phyloP scores from a whole-genome alignment of 495 filamentous ascomycete species.

The Gamarada debralockiae region DNA sequence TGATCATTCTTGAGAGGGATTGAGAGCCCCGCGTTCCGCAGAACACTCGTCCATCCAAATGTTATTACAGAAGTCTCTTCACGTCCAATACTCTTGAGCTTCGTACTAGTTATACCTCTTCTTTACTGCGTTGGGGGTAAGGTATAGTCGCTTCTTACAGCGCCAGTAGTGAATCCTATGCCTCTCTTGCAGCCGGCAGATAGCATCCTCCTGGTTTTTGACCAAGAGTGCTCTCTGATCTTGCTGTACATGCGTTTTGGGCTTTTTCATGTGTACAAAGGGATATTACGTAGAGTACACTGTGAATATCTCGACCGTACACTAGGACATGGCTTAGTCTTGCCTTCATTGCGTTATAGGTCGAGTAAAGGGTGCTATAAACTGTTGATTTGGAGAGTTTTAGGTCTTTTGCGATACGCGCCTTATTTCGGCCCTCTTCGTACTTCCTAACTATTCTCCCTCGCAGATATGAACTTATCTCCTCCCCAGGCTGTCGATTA shows the following conservation, averaged over 20 bases:
- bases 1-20: slow-evolving; percentile 15
- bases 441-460: not conserved
- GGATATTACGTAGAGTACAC: not conserved
- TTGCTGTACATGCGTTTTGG: not conserved
- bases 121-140: slow-evolving; percentile 3
- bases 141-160: slow-evolving; percentile 3
- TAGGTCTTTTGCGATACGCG: not conserved
- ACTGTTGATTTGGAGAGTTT: not conserved
- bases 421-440: not conserved
- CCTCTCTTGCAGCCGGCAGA: not conserved
- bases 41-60: slow-evolving; percentile 21
- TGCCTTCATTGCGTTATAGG: not conserved
- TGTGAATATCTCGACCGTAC: not conserved
- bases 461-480: not conserved
- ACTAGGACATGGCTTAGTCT: not conserved
- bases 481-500: not conserved
- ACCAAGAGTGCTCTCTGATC: too few relatives aligned
- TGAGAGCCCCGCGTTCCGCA: slow-evolving; percentile 16
- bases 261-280: not conserved
- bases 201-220: not conserved
- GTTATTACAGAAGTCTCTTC: slow-evolving; percentile 6
- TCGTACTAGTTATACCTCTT: slow-evolving; percentile 11
- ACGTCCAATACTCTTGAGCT: slow-evolving; percentile 9
- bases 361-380: too few relatives aligned
- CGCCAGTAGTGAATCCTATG: too few relatives aligned